Conservation (phyloP, 2,329 filamentous ascomycete species). For the Fusarium staphyleae region DNA sequence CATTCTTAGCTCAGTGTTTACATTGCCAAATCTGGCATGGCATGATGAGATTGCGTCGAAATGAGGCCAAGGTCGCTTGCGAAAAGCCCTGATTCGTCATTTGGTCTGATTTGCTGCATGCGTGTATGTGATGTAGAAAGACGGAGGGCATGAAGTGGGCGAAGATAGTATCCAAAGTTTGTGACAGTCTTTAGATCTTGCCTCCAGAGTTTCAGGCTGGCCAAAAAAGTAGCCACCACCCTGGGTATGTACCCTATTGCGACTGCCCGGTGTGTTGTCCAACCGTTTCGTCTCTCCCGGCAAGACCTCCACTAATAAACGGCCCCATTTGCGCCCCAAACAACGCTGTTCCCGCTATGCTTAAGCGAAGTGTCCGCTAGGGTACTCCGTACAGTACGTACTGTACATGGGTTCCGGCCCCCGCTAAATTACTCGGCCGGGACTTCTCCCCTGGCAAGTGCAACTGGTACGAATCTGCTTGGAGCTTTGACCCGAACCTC, state of each 20-base stretch:
- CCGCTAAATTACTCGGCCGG: conserved; percentile 3
- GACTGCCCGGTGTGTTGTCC: conserved; percentile 25
- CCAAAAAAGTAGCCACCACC: conserved; percentile 31
- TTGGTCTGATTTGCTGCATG: conserved; percentile 14
- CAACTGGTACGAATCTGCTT: conserved; percentile 9
- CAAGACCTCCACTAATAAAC: neutral
- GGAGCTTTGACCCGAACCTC: conserved; percentile 16
- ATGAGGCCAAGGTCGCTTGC: conserved; percentile 6
- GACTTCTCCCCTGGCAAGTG: neutral
- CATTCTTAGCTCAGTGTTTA: conserved; percentile 10
- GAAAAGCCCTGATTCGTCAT: conserved; percentile 10
- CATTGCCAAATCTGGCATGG: conserved; percentile 6
- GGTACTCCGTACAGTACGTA: no score
- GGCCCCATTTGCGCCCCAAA: conserved; percentile 36
- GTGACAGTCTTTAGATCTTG: conserved; percentile 33
- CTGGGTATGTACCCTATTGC: conserved; percentile 31
- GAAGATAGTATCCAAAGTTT: conserved; percentile 11
- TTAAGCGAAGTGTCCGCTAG: conserved; percentile 40
- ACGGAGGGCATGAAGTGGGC: neutral
- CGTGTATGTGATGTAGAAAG: conserved; percentile 1
- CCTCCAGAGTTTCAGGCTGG: conserved; percentile 40
- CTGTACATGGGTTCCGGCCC: conserved; percentile 4
- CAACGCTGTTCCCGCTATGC: conserved; percentile 36
- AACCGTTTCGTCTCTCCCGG: conserved; percentile 17
- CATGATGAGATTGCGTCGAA: conserved; percentile 11